phyloP scores from a whole-genome alignment of 352 stramenopile genomes.

The Phytophthora crassamura region DNA sequence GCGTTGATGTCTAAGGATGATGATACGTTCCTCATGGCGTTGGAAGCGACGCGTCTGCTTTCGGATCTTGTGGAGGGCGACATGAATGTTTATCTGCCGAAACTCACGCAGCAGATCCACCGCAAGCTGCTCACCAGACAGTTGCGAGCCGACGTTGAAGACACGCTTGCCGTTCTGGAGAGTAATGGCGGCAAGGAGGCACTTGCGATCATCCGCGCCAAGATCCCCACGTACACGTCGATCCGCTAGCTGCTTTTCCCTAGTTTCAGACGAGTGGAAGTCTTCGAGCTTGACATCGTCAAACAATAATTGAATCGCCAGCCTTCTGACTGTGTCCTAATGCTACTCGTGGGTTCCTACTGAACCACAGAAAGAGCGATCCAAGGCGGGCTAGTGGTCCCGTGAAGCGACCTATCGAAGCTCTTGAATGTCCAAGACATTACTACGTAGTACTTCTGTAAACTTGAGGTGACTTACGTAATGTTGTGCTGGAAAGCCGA shows the following conservation, averaged over 20 bases:
- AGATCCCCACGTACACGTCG: conserved; percentile 82
- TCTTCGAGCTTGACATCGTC: conserved; percentile 4
- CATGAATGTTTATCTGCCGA: conserved; percentile 79
- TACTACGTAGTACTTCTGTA: too few relatives aligned
- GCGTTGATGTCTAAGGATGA: conserved; percentile 77
- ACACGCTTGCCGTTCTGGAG: conserved; percentile 69
- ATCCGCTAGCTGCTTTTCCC: conserved; percentile 40
- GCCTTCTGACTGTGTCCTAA: conserved; percentile 8
- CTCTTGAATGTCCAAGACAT: too few relatives aligned
- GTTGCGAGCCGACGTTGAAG: conserved; percentile 59
- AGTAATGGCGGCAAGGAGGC: conserved; percentile 79
- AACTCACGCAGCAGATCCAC: conserved; percentile 83
- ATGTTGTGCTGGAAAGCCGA: neutral
- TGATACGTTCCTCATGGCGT: conserved; percentile 72
- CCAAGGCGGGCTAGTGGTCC: neutral
- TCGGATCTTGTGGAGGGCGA: conserved; percentile 71
- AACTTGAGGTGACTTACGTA: conserved; percentile 11
- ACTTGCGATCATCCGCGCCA: conserved; percentile 75
- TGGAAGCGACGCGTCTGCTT: conserved; percentile 71
- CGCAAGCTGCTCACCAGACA: conserved; percentile 71
- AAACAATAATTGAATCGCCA: conserved; percentile 5
- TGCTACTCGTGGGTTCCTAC: conserved; percentile 26
- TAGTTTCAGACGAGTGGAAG: neutral
- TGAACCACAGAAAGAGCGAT: conserved; percentile 4
- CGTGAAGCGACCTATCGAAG: neutral